These are phyloP conservation scores for Phytophthora macrochlamydospora DNA, from an alignment of 352 stramenopile species.

Conservation along the genomic window DNA sequence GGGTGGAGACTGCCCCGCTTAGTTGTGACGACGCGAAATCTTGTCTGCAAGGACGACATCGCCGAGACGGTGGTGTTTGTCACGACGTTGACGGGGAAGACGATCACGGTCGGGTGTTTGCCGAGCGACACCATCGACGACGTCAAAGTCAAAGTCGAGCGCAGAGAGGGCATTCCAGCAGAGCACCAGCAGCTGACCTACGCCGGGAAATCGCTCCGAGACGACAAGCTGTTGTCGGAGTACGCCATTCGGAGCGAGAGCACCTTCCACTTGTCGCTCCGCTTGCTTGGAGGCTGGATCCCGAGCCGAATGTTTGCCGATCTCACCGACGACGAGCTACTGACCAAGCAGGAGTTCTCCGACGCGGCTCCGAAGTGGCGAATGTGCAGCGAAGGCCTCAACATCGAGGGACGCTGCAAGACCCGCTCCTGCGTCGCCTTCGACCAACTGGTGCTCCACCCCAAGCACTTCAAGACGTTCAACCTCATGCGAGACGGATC, in stretches of 20 bases:
- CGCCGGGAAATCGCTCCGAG: not conserved
- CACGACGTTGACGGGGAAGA: not conserved
- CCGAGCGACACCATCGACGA: not conserved
- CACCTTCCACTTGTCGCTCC: not conserved
- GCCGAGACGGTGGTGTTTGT: not conserved
- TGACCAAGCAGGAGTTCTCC: conserved; percentile 17
- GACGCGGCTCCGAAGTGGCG: conserved; percentile 15
- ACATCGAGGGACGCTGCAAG: conserved; percentile 29
- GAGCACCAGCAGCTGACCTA: not conserved
- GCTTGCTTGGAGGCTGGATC: not conserved
- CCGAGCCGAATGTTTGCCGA: not conserved
- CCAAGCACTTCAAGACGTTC: conserved; percentile 9
- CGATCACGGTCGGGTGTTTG: not conserved
- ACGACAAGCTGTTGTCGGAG: not conserved
- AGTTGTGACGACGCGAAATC: not conserved
- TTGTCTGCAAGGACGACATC: not conserved
- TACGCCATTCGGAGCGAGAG: not conserved
- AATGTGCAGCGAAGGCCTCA: conserved; percentile 20
- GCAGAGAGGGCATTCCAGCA: not conserved
- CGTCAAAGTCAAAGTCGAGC: conserved; percentile 22
- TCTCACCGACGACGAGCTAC: not conserved
- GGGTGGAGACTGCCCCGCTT: not conserved
- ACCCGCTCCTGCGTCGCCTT: conserved; percentile 15
- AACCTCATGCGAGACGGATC: conserved; percentile 17
- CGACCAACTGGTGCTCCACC: conserved; percentile 24